Percentiles rank a stretch among this genome's conserved stretches.
phyloP scores from a whole-genome alignment of 306 rosid species.

The Prunus campanulata region DNA sequence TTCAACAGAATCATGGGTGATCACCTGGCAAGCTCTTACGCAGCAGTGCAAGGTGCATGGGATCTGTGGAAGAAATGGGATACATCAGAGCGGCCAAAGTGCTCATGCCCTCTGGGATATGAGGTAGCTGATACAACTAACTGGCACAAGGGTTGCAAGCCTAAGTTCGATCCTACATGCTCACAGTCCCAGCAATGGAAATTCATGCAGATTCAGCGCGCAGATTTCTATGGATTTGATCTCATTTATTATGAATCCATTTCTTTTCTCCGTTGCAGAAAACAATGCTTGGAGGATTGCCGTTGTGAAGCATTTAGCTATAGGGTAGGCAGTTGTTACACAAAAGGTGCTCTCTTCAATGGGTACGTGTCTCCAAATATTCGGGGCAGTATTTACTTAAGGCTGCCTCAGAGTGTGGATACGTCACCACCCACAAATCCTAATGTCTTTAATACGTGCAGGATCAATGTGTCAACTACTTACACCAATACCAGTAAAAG shows the following conservation, averaged over 20 bases:
- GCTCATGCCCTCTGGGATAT: slow-evolving; percentile 26
- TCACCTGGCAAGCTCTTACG: slow-evolving; percentile 44
- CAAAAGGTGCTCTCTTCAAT: slow-evolving; percentile 30
- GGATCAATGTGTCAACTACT: no score
- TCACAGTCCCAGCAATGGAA: background rate
- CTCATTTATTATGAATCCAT: background rate
- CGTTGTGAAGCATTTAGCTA: slow-evolving; percentile 42
- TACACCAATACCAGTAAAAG: background rate
- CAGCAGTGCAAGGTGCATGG: slow-evolving; percentile 44
- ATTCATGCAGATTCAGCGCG: slow-evolving; percentile 25
- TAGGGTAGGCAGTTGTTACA: slow-evolving; percentile 25
- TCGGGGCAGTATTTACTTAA: slow-evolving; percentile 23
- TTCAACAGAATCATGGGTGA: slow-evolving; percentile 24
- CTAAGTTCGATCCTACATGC: slow-evolving; percentile 17
- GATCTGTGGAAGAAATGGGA: slow-evolving; percentile 19
- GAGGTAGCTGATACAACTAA: background rate
- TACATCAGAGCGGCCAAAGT: background rate
- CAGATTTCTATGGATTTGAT: slow-evolving; percentile 53
- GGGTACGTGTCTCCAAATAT: slow-evolving; percentile 26
- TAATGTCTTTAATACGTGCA: background rate
- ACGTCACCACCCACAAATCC: background rate
- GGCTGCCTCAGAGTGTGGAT: slow-evolving; percentile 19
- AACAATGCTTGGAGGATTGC: slow-evolving; percentile 23
- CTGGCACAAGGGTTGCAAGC: slow-evolving; percentile 36
- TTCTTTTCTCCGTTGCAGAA: slow-evolving; percentile 27